Base-by-base conservation (phyloP, 2,329 filamentous ascomycete species). In the Arthrinium puccinioides region DNA sequence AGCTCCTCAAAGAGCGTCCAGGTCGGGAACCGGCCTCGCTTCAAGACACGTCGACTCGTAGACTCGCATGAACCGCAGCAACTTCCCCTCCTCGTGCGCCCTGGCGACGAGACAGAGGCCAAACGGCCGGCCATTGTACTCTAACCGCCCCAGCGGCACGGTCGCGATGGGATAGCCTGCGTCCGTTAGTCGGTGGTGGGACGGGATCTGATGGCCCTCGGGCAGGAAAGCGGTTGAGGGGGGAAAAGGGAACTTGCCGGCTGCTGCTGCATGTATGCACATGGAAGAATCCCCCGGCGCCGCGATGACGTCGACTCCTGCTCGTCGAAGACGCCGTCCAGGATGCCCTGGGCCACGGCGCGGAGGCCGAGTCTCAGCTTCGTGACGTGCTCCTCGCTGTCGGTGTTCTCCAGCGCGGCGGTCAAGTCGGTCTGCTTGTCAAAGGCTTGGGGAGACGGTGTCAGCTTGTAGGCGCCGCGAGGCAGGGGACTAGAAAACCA, bases 371-470 rank as follows among this genome's bases (percentile, higher is more conserved):
- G 7, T 6, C 30, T 31, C 8, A 37, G 21, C 10, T 24, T 9
- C 6, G 4, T 9, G n/a, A 40, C 33, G 6, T 40, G 19, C 14
- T 32, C 25, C 21, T 18, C 18, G 21, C 14, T 27, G 4, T 37
- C 18, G 23, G 19, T 19, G 11, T 16, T 32, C 5, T 28, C 13
- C 9, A 28, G 24, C 5, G 33, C 21, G 6, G 28, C 24, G 8
- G 37, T 28, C 11, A 40, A 29, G 10, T 32, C 28, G 15, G 18
- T 18, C 26, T 41, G 39, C 4, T 41, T 20, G 14, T 24, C 30
- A 20, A 20, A 26, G 4, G 15, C 19, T 34, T 13, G 25, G 6
- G n/a, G 8, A 14, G 3, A 21, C 2, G 6, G 2, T 15, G 18
- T 32, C 6, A 32, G 18, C 9, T 8, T 1, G 11, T 37, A 24